phyloP scores from a whole-genome alignment of 2,329 filamentous ascomycete genomes.

The Botrytis fabae region DNA sequence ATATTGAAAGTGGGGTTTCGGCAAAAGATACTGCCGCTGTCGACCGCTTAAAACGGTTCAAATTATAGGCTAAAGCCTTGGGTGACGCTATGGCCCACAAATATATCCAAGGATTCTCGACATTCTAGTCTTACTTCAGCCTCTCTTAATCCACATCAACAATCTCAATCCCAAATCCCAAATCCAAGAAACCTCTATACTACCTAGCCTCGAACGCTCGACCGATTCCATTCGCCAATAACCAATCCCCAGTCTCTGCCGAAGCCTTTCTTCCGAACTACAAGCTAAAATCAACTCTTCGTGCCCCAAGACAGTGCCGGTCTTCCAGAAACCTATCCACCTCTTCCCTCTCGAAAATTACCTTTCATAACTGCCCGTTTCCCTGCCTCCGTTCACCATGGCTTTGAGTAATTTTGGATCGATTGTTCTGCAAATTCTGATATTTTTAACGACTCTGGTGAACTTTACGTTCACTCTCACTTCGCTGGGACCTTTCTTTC shows the following conservation, averaged over 20 bases:
- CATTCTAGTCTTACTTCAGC: neutral
- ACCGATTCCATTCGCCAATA: neutral
- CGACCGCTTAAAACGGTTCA: neutral
- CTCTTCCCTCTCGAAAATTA: neutral
- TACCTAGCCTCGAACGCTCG: neutral
- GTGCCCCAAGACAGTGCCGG: neutral
- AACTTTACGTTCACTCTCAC: constrained; percentile 54
- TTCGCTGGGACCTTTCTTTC: constrained; percentile 49
- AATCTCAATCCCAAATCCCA: neutral
- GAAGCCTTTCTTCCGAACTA: neutral
- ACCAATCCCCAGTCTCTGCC: neutral
- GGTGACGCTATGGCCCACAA: neutral
- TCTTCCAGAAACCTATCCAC: neutral
- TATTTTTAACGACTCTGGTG: constrained; percentile 55
- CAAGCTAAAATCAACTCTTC: neutral
- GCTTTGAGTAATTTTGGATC: constrained; percentile 54
- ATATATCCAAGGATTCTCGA: neutral
- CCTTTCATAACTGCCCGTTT: neutral
- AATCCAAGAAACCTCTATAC: neutral
- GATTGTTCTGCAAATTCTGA: constrained; percentile 52
- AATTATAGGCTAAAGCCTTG: neutral
- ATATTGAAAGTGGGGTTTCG: neutral
- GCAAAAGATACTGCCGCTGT: neutral
- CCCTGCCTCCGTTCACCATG: constrained; percentile 42
- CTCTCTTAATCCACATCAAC: neutral